A percentile compares a stretch with the other conserved stretches of the same genome.
Conservation (phyloP, 192 early-diverging fungal species). For the Diversispora epigaea region DNA sequence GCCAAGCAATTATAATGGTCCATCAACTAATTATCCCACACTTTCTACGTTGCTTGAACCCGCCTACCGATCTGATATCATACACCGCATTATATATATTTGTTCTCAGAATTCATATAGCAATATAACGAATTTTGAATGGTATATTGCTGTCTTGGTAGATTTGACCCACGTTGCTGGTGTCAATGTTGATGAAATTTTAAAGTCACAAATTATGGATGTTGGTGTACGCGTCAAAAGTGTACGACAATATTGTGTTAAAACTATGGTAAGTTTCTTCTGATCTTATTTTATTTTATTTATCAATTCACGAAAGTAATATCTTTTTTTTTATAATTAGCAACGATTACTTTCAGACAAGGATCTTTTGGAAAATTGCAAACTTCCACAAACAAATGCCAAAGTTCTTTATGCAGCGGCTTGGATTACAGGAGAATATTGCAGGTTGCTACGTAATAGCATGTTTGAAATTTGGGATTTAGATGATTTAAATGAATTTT, state of each 20-base stretch:
- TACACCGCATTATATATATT: conserved; percentile 76
- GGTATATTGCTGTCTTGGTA: conserved; percentile 85
- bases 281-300: background rate
- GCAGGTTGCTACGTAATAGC: conserved; percentile 42
- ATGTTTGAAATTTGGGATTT: background rate
- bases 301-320: background rate
- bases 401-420: conserved; percentile 83
- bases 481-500: no score
- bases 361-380: conserved; percentile 57
- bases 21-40: conserved; percentile 30
- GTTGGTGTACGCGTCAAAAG: conserved; percentile 86
- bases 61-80: conserved; percentile 78
- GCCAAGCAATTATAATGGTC: conserved; percentile 48
- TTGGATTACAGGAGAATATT: conserved; percentile 91
- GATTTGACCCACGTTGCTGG: conserved; percentile 75
- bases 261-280: conserved; percentile 58
- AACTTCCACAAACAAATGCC: conserved; percentile 61
- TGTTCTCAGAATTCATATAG: conserved; percentile 83
- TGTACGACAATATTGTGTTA: conserved; percentile 73
- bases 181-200: conserved; percentile 69
- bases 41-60: conserved; percentile 54
- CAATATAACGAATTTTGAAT: conserved; percentile 89
- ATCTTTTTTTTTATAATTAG: conserved; percentile 38
- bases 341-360: conserved; percentile 68
- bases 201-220: conserved; percentile 82